Base-by-base conservation (phyloP, 495 filamentous ascomycete genomes). In the Barbatosphaeria neglecta region DNA sequence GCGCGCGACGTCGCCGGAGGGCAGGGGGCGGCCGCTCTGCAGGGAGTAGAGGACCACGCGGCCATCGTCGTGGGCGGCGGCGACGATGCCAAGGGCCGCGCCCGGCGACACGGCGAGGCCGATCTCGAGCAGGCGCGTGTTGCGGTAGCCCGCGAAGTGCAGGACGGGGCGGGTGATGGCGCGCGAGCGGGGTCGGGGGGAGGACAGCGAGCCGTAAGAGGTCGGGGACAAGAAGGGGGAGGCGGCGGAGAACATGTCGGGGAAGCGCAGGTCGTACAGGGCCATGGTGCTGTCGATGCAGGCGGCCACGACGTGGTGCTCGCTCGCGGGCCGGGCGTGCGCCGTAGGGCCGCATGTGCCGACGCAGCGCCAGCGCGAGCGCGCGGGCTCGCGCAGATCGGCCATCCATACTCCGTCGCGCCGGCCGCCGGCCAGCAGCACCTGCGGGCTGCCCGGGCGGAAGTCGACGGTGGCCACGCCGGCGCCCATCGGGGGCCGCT, bases 41-140 rank as follows among this genome's bases (percentile, higher is more conserved):
- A 66, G 54, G 11, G 68, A 68, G 49, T 66, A 71, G 22, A 73
- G 43, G n/a, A 43, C 62, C 0, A 74, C 58, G 5, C 44, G 59
- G 13, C 54, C 59, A 31, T 67, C 63, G 42, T 66, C 65, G 25
- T 73, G 67, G 1, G 68, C 64, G 0, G 68, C 63, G 3, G 67
- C 68, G 8, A 67, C 63, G 10, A 67, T 8, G 10, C 65, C 67
- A 13, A 59, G 53, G 2, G 40, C 43, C 6, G 43, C 20, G n/a
- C 61, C 52, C n/a, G n/a, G n/a, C n/a, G n/a, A n/a, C 10, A 65
- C 54, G 24, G 65, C 67, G 11, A 70, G 46, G 10, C 69, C 70
- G 17, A 61, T 59, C 7, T 60, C 27, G 19, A 25, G 35, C 13
- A 64, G 43, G 20, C 58, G 55, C 0, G 62, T 58, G 3, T 70